A percentile compares a stretch with the other conserved stretches of the same genome.
Conservation (phyloP, 2,329 filamentous ascomycete species). For the Thermothelomyces thermophilus region DNA sequence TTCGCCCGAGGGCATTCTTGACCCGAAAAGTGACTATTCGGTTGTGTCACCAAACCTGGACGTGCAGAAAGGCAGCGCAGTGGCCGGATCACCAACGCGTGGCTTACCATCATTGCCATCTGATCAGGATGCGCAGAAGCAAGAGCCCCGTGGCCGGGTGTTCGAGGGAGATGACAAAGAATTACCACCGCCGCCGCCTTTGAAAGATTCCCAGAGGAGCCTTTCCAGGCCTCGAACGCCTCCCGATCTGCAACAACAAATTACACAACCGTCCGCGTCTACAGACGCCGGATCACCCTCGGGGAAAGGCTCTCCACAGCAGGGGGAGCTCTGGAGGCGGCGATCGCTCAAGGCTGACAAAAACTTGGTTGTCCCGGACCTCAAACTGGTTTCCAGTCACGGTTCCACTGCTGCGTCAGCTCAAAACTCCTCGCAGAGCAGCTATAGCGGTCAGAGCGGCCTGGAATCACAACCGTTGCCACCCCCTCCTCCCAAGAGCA, state of each 20-base stretch:
- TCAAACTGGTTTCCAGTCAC: conserved; percentile 44
- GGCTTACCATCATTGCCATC: conserved; percentile 21
- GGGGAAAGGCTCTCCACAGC: conserved; percentile 16
- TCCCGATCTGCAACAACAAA: conserved; percentile 6
- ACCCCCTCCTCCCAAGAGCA: conserved; percentile 20
- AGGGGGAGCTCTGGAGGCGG: conserved; percentile 41
- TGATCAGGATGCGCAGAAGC: conserved; percentile 22
- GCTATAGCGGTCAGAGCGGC: conserved; percentile 9
- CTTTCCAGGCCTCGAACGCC: conserved; percentile 14
- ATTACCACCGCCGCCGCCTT: conserved; percentile 26
- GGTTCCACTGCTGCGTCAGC: conserved; percentile 41
- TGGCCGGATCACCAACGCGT: conserved; percentile 21
- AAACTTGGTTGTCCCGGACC: conserved; percentile 40
- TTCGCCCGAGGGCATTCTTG: conserved; percentile 30
- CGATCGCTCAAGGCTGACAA: conserved; percentile 45
- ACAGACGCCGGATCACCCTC: conserved; percentile 13
- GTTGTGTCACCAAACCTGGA: conserved; percentile 27
- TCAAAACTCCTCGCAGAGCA: conserved; percentile 13
- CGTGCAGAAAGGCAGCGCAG: conserved; percentile 20
- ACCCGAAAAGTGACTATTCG: conserved; percentile 31
- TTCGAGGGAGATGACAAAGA: conserved; percentile 7
- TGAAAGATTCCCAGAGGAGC: conserved; percentile 26
- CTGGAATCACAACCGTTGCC: conserved; percentile 22
- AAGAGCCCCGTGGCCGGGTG: conserved; percentile 6
- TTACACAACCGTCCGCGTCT: conserved; percentile 13